Percentiles rank a stretch among this genome's conserved stretches.
Evolutionary conservation across 768 basidiomycete genomes (phyloP).

Genomic region (Kwoniella heveanensis): DNA sequence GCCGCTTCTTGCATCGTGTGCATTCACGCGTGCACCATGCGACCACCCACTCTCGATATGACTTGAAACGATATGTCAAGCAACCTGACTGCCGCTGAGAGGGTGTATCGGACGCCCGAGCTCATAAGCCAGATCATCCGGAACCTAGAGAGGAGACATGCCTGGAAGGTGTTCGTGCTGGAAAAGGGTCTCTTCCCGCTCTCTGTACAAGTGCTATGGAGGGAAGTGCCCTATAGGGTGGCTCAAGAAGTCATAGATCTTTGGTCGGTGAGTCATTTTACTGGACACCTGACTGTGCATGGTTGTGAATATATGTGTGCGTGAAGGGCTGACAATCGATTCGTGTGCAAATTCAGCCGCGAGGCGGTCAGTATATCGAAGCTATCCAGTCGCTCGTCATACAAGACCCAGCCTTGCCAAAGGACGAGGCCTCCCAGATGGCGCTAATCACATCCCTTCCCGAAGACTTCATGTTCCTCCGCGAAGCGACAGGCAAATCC

Average conservation of each 20-base stretch:
- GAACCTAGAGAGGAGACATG: background rate
- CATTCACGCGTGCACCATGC: background rate
- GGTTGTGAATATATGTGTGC: too few relatives aligned
- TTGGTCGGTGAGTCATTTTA: slow-evolving; percentile 2
- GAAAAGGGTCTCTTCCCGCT: slow-evolving; percentile 11
- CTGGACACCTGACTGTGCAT: too few relatives aligned
- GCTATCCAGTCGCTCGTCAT: slow-evolving; percentile 1
- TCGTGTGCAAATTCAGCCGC: slow-evolving; percentile 2
- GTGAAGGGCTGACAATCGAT: too few relatives aligned
- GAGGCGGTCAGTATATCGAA: slow-evolving; percentile 3
- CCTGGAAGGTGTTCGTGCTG: slow-evolving; percentile 2
- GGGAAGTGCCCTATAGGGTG: slow-evolving; percentile 5
- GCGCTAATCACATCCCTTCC: background rate
- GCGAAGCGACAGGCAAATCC: slow-evolving; percentile 2
- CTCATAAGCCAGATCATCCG: slow-evolving; percentile 7
- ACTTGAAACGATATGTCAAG: background rate
- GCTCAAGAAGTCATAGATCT: background rate
- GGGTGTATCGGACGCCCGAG: slow-evolving; percentile 13
- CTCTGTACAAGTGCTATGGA: slow-evolving; percentile 6
- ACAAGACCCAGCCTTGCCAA: background rate
- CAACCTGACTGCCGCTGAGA: slow-evolving; percentile 3
- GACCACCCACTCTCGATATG: background rate
- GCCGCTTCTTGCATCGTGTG: too few relatives aligned
- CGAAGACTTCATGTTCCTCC: slow-evolving; percentile 6
- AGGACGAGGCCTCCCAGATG: slow-evolving; percentile 4